Evolutionary conservation across 2,329 filamentous ascomycete genomes (phyloP), one percentile per base, ranked within the genome.

Genomic region (Neofusicoccum umdonicola): DNA sequence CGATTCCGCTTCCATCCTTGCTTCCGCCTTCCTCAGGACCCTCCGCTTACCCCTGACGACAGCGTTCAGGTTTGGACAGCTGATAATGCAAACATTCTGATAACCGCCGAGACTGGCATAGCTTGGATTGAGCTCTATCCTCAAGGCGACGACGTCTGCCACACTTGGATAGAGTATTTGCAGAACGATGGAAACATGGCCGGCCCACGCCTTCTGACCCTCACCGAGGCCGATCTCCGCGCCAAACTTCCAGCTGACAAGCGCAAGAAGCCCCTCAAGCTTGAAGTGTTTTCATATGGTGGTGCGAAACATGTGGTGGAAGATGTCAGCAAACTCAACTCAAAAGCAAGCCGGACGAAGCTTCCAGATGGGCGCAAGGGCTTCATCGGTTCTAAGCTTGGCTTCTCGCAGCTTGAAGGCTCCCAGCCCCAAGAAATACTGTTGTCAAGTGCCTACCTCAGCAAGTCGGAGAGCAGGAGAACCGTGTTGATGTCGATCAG

Each of bases 1-100:
- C 90, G 93, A 44, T 97, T 97, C 80, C 89, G 93, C 68, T 90
- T 89, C 69, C 95, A 99, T 73, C 92, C 93, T 3, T 93, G 91
- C 75, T 98, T 99, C 81, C 85, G 88, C 63, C 84, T 96, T 61
- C 92, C 93, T 0, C 89, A 87, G 64, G 95, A 98, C 71, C 79
- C 85, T 4, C 34, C 34, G 7, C 37, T 37, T 8, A 79, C 85
- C 15, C 75, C 85, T 44, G 93, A 97, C 69, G 85, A 86, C 41
- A 93, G 91, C 68, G 85, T 97, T 1, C 92, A 96, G 71, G 91
- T 91, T 0, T 98, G 92, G 88, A 88, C 90, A 0, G 87, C 94
- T 0, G 93, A 96, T 65, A 88, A 88, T 66, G 88, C 89, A 11
- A 89, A 88, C 63, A 85, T 95, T 13, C 80, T 95, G 47, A 84